Percentiles rank a stretch among this genome's conserved stretches.
Evolutionary conservation across 805 yeast species (phyloP).

Genomic region (Sugiyamaella valdiviana): DNA sequence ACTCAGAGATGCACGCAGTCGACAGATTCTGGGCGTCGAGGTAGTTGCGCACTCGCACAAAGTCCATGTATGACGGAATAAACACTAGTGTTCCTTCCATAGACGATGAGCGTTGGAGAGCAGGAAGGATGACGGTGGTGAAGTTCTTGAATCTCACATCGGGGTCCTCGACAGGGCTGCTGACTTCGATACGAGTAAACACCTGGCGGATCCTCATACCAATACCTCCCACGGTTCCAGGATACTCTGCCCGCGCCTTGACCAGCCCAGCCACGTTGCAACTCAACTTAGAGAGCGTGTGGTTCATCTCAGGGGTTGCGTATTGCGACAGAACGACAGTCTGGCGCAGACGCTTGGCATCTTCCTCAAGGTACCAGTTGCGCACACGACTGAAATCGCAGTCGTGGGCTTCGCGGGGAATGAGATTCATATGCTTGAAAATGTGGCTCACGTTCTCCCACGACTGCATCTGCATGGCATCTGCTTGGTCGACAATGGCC

Average conservation of each 20-base stretch:
- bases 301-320: constrained; percentile 74
- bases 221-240: constrained; percentile 54
- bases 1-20: constrained; percentile 76
- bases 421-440: constrained; percentile 61
- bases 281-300: constrained; percentile 39
- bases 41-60: constrained; percentile 67
- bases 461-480: constrained; percentile 84
- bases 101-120: constrained; percentile 52
- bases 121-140: constrained; percentile 65
- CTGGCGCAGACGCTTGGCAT: constrained; percentile 68
- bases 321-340: constrained; percentile 69
- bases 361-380: constrained; percentile 87
- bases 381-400: constrained; percentile 89
- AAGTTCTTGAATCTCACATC: constrained; percentile 79
- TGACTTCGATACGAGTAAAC: constrained; percentile 63
- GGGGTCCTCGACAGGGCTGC: constrained; percentile 57
- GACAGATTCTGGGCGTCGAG: constrained; percentile 53
- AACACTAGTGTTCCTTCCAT: constrained; percentile 73
- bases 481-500: constrained; percentile 71
- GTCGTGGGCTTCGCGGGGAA: constrained; percentile 73
- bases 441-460: constrained; percentile 75
- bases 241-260: constrained; percentile 37
- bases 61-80: constrained; percentile 84
- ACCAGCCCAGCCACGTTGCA: constrained; percentile 35
- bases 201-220: constrained; percentile 52